Evolutionary conservation across 2,329 filamentous ascomycete species (phyloP), one percentile per base, ranked within the genome.

Genomic region (Trichoderma polysporum): DNA sequence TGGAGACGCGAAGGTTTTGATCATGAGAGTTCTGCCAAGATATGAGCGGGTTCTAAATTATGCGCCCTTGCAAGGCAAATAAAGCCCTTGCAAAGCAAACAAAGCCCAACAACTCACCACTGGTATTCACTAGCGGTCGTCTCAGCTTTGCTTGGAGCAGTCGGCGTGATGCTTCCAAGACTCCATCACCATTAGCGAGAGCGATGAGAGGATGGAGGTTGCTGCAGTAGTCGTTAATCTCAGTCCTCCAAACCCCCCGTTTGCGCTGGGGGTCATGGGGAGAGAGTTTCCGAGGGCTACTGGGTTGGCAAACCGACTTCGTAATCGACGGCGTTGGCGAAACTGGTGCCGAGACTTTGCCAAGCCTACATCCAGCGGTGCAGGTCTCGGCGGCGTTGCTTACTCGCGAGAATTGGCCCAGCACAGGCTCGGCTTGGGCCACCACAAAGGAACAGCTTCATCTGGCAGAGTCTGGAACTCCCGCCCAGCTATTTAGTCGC

Each of bases 341-440:
- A 64, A 53, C 52, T 58, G 41, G 63, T 66, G 62, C 66, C 66
- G 56, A 68, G 61, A 68, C 66, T 68, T 65, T 68, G 66, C 66
- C 66, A 68, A 68, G 66, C 37, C 66, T 41, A 60, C 54, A 35
- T 22, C 57, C 25, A 57, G 66, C 63, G 54, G 57, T 68, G 66
- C 66, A 68, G 56, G 62, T 66, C 63, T 68, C 66, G 66, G 66
- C 64, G 49, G 47, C 56, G 56, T 49, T 68, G 66, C 66, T 68
- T 66, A 66, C 63, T 54, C 45, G 66, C n/a, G 37, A 53, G 47
- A 31, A 27, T 37, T 59, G 66, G 52, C 47, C 45, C 37, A 49
- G 45, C 52, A 25, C 49, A 17, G 49, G 53, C 33, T 57, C 31
- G 22, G 27, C 25, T 37, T 47, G 45, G 56, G 45, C 45, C 56